Evolutionary conservation across 2,329 filamentous ascomycete species (phyloP), one percentile per base, ranked within the genome.

Genomic region (Aspergillus pseudoviridinutans): DNA sequence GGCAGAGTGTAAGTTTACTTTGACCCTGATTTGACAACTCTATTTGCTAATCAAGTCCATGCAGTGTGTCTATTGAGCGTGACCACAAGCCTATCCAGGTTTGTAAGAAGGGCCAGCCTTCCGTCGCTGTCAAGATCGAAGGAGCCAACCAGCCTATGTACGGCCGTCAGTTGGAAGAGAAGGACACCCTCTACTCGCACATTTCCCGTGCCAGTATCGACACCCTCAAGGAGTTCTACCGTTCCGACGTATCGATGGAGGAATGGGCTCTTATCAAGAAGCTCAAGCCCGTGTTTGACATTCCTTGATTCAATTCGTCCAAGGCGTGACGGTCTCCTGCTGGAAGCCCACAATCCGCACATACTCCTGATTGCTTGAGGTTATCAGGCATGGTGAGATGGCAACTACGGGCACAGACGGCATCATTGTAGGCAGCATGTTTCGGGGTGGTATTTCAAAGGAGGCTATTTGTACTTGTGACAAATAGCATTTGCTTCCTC

Each of bases 41-140:
- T 51, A 53, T 50, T 22, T 70, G 66, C 73, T 61, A 58, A 57
- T 58, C 52, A 55, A 54, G 32, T 28, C 32, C 32, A 24, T 10
- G 57, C 69, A 96, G 92, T n/a, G 90, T 90, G 56, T 92, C 89
- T 1, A 99, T 99, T 71, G 93, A 99, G 77, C 88, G 95, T 72
- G 95, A 99, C 66, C 94, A 99, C 84, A 99, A 99, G 80, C 87
- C 94, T 63, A 88, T 99, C 64, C 84, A 83, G 9, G 83, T 96
- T 57, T 96, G 91, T 81, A 99, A 99, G 78, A 93, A 92, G 79
- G 93, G 93, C 53, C 90, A 96, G 71, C 94, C 95, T n/a, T 95
- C 92, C 1, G 95, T 99, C 9, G 94, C 94, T 22, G 83, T 99
- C 80, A 99, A 99, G 83, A 95, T 99, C 68, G 95, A 99, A 79